Conservation (phyloP, 2,329 filamentous ascomycete species). For the Aspergillus chevalieri region DNA sequence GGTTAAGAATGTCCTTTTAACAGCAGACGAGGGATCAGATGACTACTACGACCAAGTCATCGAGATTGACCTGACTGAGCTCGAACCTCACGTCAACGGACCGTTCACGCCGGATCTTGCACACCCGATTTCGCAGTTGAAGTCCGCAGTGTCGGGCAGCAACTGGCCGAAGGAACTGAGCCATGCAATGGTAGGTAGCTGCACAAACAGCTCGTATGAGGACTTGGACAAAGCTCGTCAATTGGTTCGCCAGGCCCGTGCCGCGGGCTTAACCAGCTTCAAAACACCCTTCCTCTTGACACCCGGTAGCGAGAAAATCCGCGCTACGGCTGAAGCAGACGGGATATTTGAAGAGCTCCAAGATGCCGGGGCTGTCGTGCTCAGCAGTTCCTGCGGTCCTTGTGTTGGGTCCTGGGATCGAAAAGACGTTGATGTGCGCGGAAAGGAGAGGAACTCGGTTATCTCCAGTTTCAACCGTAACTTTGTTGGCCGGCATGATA, state of each 20-base stretch:
- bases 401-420: conserved; percentile 93
- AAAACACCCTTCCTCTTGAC: conserved; percentile 88
- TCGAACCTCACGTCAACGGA: conserved; percentile 95
- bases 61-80: conserved; percentile 82
- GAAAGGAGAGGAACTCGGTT: conserved; percentile 89
- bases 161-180: conserved; percentile 90
- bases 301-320: conserved; percentile 88
- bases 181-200: conserved; percentile 91
- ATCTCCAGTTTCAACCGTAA: conserved; percentile 98
- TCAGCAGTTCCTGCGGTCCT: conserved; percentile 86
- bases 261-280: conserved; percentile 77
- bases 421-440: conserved; percentile 60
- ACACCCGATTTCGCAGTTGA: conserved; percentile 92
- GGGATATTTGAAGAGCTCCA: conserved; percentile 87
- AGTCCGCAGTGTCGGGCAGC: conserved; percentile 80
- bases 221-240: conserved; percentile 67
- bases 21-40: conserved; percentile 80
- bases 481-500: conserved; percentile 93
- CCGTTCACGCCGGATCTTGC: conserved; percentile 95
- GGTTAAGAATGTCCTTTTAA: conserved; percentile 48
- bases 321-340: conserved; percentile 79
- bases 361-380: conserved; percentile 84
- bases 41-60: conserved; percentile 74
- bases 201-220: conserved; percentile 79
- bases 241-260: conserved; percentile 67